Evolutionary conservation across 208 protist species (phyloP), one percentile per base, ranked within the genome.

Genomic region (Sergeia podlipaevii): DNA sequence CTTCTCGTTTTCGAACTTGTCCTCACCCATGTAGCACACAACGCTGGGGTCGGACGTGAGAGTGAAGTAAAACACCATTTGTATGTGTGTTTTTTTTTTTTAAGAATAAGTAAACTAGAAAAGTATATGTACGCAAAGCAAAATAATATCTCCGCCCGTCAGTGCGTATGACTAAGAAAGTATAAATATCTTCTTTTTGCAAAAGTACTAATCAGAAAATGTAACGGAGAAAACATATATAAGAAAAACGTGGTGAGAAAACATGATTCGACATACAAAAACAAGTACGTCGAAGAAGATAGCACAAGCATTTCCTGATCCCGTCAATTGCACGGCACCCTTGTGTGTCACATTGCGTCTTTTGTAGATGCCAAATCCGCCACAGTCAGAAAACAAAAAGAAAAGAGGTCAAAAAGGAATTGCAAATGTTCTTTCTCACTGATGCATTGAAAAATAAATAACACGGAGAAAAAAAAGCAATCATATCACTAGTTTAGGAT

Each of bases 1-100:
- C 46, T 98, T 89, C 74, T 99, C 98, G 64, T 99, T 99, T 52
- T 99, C 98, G 68, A 92, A 97, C 76, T 99, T 99, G 77, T 99
- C 98, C 26, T 80, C 75, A 26, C 98, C 98, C 95, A 99, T 98
- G 83, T 99, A 99, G 56, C 97, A 86, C 28, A 89, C 23, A 28
- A 97, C 90, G 2, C 74, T 70, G 13, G 95, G 93, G 57, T 97
- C 88, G 7, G 76, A 94, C 37, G 71, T 52, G 13, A 95, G 70
- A 2, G 85, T 95, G 54, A 94, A 97, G 80, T 94, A 97, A 57
- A 92, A 96, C 20, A 97, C 92, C 92, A 97, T 97, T 20, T 21
- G 18, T 30, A 11, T 43, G 7, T 17, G 20, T n/a, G n/a, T n/a
- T n/a, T n/a, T n/a, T n/a, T n/a, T n/a, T n/a, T n/a, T n/a, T n/a